phyloP scores from a whole-genome alignment of 768 basidiomycete genomes.

The Asterophora lycoperdoides region DNA sequence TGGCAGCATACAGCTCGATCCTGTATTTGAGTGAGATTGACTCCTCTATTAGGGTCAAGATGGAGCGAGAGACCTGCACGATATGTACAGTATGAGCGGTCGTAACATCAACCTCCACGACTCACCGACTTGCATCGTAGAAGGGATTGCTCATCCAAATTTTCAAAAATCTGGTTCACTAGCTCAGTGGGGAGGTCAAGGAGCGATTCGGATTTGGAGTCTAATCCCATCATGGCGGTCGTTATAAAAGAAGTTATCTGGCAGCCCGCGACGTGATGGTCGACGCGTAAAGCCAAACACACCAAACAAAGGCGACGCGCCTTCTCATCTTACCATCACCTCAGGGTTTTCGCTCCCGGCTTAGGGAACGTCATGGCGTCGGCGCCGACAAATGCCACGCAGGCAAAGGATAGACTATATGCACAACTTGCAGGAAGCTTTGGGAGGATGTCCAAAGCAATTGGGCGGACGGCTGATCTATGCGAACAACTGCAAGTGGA shows the following conservation, averaged over 20 bases:
- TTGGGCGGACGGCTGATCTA: slow-evolving; percentile 70
- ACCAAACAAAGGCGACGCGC: too few relatives aligned
- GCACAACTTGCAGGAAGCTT: slow-evolving; percentile 69
- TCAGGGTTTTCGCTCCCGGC: not conserved
- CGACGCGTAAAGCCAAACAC: too few relatives aligned
- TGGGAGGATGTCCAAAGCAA: slow-evolving; percentile 59
- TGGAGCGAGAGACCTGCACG: slow-evolving; percentile 1
- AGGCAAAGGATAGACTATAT: slow-evolving; percentile 79
- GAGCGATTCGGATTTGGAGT: not conserved
- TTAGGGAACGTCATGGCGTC: slow-evolving; percentile 6
- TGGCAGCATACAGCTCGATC: slow-evolving; percentile 12
- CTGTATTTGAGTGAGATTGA: slow-evolving; percentile 13
- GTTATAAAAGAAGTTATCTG: not conserved
- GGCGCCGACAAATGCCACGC: slow-evolving; percentile 59
- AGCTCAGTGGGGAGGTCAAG: slow-evolving; percentile 2
- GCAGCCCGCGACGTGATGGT: not conserved
- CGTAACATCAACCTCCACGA: not conserved
- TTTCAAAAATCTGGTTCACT: not conserved
- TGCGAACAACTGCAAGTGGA: slow-evolving; percentile 75
- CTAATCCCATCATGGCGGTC: too few relatives aligned
- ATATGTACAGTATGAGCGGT: not conserved
- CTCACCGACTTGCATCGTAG: slow-evolving; percentile 4
- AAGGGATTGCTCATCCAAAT: slow-evolving; percentile 1
- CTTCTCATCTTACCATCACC: not conserved
- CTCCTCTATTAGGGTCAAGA: not conserved